Percentiles rank a stretch among this genome's conserved stretches.
These are phyloP conservation scores for Tricholoma bakamatsutake DNA, from an alignment of 768 basidiomycete species.

Conservation along the genomic window DNA sequence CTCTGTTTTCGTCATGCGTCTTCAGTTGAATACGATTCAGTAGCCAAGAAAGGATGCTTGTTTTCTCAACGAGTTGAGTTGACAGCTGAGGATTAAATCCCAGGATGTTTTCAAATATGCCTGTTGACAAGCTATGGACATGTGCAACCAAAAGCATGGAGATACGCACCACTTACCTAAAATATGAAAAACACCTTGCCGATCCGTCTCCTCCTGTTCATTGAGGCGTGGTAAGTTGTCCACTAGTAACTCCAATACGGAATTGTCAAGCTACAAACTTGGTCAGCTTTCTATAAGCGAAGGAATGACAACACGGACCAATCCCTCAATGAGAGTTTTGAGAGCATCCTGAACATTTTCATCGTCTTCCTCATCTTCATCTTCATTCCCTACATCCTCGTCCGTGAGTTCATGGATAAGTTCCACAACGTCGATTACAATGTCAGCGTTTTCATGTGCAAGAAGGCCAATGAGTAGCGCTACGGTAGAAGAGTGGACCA, in stretches of 20 bases:
- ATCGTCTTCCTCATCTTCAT: constrained; percentile 58
- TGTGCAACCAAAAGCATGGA: not conserved
- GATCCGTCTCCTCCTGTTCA: constrained; percentile 85
- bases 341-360: constrained; percentile 60
- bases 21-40: constrained; percentile 68
- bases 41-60: constrained; percentile 74
- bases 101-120: constrained; percentile 89
- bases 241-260: constrained; percentile 82
- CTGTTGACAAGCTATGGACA: constrained; percentile 28
- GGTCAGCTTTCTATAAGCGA: constrained; percentile 4
- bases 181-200: constrained; percentile 89
- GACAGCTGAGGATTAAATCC: constrained; percentile 80
- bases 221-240: constrained; percentile 87
- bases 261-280: constrained; percentile 62
- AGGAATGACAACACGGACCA: constrained; percentile 47
- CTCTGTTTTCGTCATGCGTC: constrained; percentile 82
- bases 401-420: constrained; percentile 93
- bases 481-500: constrained; percentile 71
- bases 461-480: constrained; percentile 75
- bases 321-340: constrained; percentile 64
- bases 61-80: constrained; percentile 62
- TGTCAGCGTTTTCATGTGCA: constrained; percentile 94
- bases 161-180: constrained; percentile 44
- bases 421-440: constrained; percentile 93
- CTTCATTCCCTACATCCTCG: constrained; percentile 86